Conservation (phyloP, 2,329 filamentous ascomycete genomes). For the Nannizzia gypsea region DNA sequence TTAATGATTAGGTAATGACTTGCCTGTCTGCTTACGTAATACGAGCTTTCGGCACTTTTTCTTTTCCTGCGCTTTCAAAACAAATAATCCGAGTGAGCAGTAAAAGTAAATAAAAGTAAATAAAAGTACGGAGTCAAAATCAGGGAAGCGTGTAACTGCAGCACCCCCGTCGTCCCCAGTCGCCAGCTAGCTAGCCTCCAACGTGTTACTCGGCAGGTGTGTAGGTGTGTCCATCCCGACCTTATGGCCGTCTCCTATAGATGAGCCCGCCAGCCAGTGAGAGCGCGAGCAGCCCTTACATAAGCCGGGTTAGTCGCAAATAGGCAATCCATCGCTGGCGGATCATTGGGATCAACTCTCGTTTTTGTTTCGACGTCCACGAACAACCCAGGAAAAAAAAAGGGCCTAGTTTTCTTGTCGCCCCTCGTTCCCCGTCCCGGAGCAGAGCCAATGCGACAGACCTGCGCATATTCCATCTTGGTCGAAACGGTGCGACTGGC, state of each 20-base stretch:
- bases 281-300: neutral
- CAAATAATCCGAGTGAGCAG: too few relatives aligned
- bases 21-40: too few relatives aligned
- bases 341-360: neutral
- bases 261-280: neutral
- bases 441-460: neutral
- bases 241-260: neutral
- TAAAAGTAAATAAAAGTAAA: too few relatives aligned
- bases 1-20: too few relatives aligned
- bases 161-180: too few relatives aligned
- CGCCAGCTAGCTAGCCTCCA: too few relatives aligned
- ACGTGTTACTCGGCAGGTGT: too few relatives aligned
- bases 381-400: neutral
- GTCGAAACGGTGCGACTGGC: slow-evolving; percentile 1
- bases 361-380: neutral
- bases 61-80: too few relatives aligned
- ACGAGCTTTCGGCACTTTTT: too few relatives aligned
- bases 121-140: too few relatives aligned
- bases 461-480: neutral
- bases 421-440: neutral
- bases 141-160: too few relatives aligned
- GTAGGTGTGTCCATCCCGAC: too few relatives aligned
- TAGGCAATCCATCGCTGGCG: neutral
- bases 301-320: neutral
- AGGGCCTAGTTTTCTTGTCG: neutral